Evolutionary conservation across 352 stramenopile species (phyloP), one percentile per base, ranked within the genome.

Genomic region (Globisporangium cystogenes): DNA sequence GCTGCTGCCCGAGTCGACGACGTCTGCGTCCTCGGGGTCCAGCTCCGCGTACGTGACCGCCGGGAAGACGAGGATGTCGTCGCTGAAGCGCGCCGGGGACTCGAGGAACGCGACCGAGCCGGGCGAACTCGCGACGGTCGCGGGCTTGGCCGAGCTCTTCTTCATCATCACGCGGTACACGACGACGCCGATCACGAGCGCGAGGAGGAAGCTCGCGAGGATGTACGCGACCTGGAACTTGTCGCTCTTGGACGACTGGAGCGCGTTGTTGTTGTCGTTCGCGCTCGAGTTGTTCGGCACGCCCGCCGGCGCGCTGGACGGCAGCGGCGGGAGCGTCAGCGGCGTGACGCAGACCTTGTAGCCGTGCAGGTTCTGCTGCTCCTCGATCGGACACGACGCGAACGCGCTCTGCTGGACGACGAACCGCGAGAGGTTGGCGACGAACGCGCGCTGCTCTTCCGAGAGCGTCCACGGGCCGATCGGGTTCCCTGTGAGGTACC

Each of bases 381-480:
- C n/a, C 4, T 61, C 55, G 27, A 67, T 51, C 0, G 57, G 41
- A 40, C 70, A 80, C 0, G 70, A 73, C 21, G 67, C 67, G 24
- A 80, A 80, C 5, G 65, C 61, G n/a, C 59, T 72, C 42, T 80
- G 70, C 15, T 80, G 61, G 29, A 72, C 62, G 15, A 7, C 26
- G 23, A 80, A 71, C 8, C 37, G 42, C 18, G 53, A 56, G 20
- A 80, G 50, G 18, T 60, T 62, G 2, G 48, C 60, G 3, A 80
- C 41, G 36, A 80, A 80, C 2, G 33, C 44, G 26, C 70, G 64
- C n/a, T 80, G 51, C 0, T 58, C 27, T 5, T 44, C 14, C 1
- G 64, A 46, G 5, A 72, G 47, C 18, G 44, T 43, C 53, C 50
- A 72, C 3, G 70, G 70, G 18, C 65, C 60, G 15, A 80, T 62